Evolutionary conservation across 2,329 filamentous ascomycete species (phyloP), one percentile per base, ranked within the genome.

Genomic region (Lasiodiplodia sp.): DNA sequence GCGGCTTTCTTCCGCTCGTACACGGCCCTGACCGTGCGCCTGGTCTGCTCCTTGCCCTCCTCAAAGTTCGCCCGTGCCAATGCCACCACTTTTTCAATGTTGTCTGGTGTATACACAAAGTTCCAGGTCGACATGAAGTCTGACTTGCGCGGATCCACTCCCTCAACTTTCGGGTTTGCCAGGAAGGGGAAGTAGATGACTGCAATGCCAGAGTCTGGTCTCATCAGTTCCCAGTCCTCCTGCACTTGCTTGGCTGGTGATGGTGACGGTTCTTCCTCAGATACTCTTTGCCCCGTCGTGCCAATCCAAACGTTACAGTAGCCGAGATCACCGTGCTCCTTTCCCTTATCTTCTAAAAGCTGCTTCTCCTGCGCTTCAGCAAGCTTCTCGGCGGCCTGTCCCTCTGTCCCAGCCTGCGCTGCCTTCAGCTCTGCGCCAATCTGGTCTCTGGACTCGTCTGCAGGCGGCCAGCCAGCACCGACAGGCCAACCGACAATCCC

Each of bases 101-200:
- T 91, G 68, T 96, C 90, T 0, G 94, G 91, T 2, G 92, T 96
- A 79, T 98, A 99, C 37, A 97, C 90, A 77, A 98, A 98, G 77
- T 99, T 99, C 96, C 96, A 99, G 0, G 96, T 99, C 73, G 90
- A 93, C 83, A 98, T 89, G 80, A 94, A 98, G 70, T 97, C 93
- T 66, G 88, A 92, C 2, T 87, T 88, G 28, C 90, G 89, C 0
- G 96, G 96, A 72, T 97, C 91, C n/a, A 98, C 91, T 53, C 88
- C 92, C 0, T 90, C 87, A 0, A 93, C 91, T 70, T 91, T 91
- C 0, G 90, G 87, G 77, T 99, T 98, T 34, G 91, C 88, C 16
- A 98, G 84, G 70, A 97, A 90, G 0, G 96, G 96, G 75, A 97
- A 91, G 81, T 99, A 99, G 18, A 97, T 85, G 3, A 99, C 90